A percentile compares a stretch with the other conserved stretches of the same genome.
phyloP scores from a whole-genome alignment of 495 filamentous ascomycete species.

The Astrocystis sublimbata region DNA sequence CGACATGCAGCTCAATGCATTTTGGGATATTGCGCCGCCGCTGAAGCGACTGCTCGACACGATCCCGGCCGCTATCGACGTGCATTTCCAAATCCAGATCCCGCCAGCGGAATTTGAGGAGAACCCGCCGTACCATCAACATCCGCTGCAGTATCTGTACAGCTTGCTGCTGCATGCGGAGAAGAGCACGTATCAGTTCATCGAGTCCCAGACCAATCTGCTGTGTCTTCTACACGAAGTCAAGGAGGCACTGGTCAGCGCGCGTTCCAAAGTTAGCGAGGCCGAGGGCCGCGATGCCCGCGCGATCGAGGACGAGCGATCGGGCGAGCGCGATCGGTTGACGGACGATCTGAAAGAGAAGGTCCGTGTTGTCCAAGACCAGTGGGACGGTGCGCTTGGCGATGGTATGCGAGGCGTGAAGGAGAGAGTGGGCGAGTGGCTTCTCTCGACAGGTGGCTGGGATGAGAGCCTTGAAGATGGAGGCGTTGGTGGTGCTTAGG shows the following conservation, averaged over 20 bases:
- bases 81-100: conserved; percentile 63
- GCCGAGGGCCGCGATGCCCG: conserved; percentile 55
- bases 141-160: conserved; percentile 88
- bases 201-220: conserved; percentile 90
- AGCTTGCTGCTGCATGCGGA: conserved; percentile 80
- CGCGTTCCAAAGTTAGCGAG: conserved; percentile 57
- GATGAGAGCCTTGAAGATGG: conserved; percentile 62
- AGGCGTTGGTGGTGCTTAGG: conserved; percentile 45
- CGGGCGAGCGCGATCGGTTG: conserved; percentile 64
- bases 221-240: conserved; percentile 94
- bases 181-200: conserved; percentile 92
- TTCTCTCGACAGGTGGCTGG: conserved; percentile 71
- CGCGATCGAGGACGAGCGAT: conserved; percentile 61
- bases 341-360: conserved; percentile 92
- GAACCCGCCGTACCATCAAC: conserved; percentile 74
- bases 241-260: conserved; percentile 71
- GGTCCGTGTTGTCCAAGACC: conserved; percentile 83
- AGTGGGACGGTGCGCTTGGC: conserved; percentile 65
- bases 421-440: conserved; percentile 62
- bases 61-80: conserved; percentile 57
- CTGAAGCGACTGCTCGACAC: conserved; percentile 74
- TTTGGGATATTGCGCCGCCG: conserved; percentile 95
- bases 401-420: conserved; percentile 51
- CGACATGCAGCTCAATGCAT: conserved; percentile 85
- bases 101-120: conserved; percentile 78